Base-by-base conservation (phyloP, 495 filamentous ascomycete species). In the Ascodesmis nigricans region DNA sequence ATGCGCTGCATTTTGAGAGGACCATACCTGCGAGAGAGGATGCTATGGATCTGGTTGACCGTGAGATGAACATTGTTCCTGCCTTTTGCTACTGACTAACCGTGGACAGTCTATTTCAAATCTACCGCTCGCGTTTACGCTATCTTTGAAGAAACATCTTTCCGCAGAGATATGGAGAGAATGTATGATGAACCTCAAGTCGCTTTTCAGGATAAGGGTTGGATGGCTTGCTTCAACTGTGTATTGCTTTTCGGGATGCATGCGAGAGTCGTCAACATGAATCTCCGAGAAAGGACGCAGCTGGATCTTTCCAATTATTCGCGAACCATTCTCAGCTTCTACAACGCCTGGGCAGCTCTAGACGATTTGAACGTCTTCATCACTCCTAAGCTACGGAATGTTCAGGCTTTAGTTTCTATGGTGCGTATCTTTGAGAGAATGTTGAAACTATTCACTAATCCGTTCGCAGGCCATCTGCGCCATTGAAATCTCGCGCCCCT, bases 201-300 rank as follows among this genome's bases (percentile, higher is more conserved):
- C 16, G 15, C 32, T 8, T n/a, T 33, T 14, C 21, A 18, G 5
- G 46, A 49, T 28, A 42, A 41, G 4, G 40, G 45, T 9, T 49
- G 45, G 45, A 30, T 49, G 3, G 45, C 49, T 20, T 48, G 46
- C 20, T 49, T 49, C 18, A 49, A 49, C 13, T 49, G 37, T 3
- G 41, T 49, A 6, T 15, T 49, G 13, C 25, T 49, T 7, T 49
- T 49, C 19, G 46, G 46, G 6, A 23, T 35, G 5, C 35, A 39
- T 17, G 30, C 30, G 1, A 31, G 26, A 8, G 17, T 45, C 33
- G 40, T 35, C 27, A 44, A 39, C 22, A 29, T 21, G 14, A 26
- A 21, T 4, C 27, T 43, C 31, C 2, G 24, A 5, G 13, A 34
- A 13, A 29, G 30, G n/a, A 33, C 14, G 5, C 10, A 14, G 11